Evolutionary conservation across 1,284 basidiomycete genomes (phyloP), one percentile per base, ranked within the genome.

Genomic region (Heterobasidion parviporum): DNA sequence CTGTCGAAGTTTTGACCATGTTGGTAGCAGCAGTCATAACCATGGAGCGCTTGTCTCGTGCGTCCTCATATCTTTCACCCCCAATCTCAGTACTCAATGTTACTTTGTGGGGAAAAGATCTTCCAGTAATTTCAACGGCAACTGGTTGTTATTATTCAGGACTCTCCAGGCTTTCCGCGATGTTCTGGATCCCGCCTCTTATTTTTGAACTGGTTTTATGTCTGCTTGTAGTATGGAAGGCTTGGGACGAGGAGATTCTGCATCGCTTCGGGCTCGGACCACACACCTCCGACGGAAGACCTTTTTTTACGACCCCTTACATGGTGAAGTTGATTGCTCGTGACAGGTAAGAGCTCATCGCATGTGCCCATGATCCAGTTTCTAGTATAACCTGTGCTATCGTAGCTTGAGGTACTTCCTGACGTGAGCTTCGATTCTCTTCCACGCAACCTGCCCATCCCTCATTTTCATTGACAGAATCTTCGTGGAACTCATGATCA

Each of bases 111-210:
- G 26, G 6, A 26, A 26, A 44, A 67, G 66, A 46, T 16, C 52
- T 67, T 3, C 64, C 66, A 3, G 57, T 67, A 32, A 55, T 65
- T 10, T 64, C 67, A 1, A 66, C 67, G 1, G 54, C 61, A 12
- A 64, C 59, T 0, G 66, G 66, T 20, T 68, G 67, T 55, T 59
- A 60, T 14, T 67, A 66, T 52, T 55, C 57, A 8, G 62, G 60
- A 8, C 50, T 67, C 20, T 53, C 62, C 16, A 60, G 67, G 63
- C 56, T 63, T 1, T 65, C 67, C 26, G 64, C 63, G 3, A 55
- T 68, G 8, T 43, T 67, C 6, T 41, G 38, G 38, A 41, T 41
- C 10, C 38, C 38, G 10, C 10, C 38, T 41, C 38, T 41, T n/a
- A 7, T 41, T 9, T 61, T 61, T 16, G 67, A 68, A 46, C 66